Conservation (phyloP, 1,284 basidiomycete genomes). For the Pholiota adiposa region DNA sequence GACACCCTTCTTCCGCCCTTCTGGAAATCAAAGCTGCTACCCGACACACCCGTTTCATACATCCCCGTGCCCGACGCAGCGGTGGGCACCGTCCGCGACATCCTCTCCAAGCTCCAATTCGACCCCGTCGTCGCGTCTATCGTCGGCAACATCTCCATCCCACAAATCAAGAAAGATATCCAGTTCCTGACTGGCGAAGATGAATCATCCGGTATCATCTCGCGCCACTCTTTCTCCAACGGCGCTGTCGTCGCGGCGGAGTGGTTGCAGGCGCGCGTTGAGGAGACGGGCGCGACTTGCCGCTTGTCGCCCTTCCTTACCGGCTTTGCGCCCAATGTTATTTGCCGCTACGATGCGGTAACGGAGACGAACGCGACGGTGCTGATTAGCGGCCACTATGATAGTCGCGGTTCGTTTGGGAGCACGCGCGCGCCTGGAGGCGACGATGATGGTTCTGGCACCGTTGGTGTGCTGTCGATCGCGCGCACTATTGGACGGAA, state of each 20-base stretch:
- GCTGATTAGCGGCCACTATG: constrained; percentile 83
- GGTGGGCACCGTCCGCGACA: constrained; percentile 49
- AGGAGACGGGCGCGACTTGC: constrained; percentile 76
- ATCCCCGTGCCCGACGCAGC: constrained; percentile 57
- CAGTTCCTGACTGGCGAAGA: constrained; percentile 86
- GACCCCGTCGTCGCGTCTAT: constrained; percentile 62
- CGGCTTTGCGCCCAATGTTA: constrained; percentile 84
- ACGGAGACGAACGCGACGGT: constrained; percentile 61
- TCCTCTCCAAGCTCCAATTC: constrained; percentile 57
- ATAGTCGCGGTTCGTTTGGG: constrained; percentile 87
- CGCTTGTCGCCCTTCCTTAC: constrained; percentile 63
- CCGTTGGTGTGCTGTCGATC: constrained; percentile 75
- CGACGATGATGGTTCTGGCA: constrained; percentile 86
- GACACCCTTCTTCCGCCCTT: constrained; percentile 60
- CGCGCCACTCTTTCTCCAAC: constrained; percentile 77
- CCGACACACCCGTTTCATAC: constrained; percentile 47
- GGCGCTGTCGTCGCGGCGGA: constrained; percentile 72
- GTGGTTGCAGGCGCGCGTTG: constrained; percentile 77
- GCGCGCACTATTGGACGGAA: constrained; percentile 69
- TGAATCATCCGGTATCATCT: constrained; percentile 62
- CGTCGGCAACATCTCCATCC: constrained; percentile 65
- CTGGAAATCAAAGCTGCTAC: constrained; percentile 63
- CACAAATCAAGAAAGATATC: constrained; percentile 70
- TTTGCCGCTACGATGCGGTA: constrained; percentile 67
- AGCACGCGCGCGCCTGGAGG: constrained; percentile 70